Conservation (phyloP, 169 alveolate genomes). For the Plasmodium berghei region DNA sequence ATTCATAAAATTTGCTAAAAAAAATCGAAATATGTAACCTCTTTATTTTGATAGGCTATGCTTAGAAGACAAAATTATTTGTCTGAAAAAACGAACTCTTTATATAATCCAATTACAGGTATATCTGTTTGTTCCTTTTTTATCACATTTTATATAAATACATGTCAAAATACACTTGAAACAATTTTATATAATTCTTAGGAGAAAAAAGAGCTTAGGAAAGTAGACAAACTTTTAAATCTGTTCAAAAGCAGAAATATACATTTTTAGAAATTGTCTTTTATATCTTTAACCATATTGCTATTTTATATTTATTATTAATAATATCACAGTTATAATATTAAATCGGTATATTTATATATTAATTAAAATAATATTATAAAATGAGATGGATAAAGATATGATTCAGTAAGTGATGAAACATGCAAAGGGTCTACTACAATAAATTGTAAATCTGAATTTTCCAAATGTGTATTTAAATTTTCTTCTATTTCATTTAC, state of each 20-base stretch:
- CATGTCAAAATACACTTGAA: neutral
- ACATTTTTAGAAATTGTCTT: too few relatives aligned
- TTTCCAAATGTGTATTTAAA: slow-evolving; percentile 20
- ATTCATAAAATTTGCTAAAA: neutral
- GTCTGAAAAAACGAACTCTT: slow-evolving; percentile 41
- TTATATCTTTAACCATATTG: too few relatives aligned
- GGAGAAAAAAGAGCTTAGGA: neutral
- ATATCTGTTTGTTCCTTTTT: neutral
- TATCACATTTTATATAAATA: neutral
- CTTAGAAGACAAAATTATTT: slow-evolving; percentile 33
- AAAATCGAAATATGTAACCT: neutral
- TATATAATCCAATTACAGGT: slow-evolving; percentile 74
- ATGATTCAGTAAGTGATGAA: neutral
- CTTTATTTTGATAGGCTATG: neutral
- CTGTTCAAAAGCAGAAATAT: too few relatives aligned
- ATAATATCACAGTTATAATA: too few relatives aligned
- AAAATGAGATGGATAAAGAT: slow-evolving; percentile 44
- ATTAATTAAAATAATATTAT: slow-evolving; percentile 6
- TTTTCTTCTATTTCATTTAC: slow-evolving; percentile 24
- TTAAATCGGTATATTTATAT: too few relatives aligned
- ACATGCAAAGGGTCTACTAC: slow-evolving; percentile 47
- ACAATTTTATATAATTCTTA: neutral
- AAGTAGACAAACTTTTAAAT: too few relatives aligned
- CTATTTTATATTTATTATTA: too few relatives aligned
- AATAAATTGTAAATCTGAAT: slow-evolving; percentile 25